Evolutionary conservation across 352 stramenopile species (phyloP).

Genomic region (Phytophthora crassamura): DNA sequence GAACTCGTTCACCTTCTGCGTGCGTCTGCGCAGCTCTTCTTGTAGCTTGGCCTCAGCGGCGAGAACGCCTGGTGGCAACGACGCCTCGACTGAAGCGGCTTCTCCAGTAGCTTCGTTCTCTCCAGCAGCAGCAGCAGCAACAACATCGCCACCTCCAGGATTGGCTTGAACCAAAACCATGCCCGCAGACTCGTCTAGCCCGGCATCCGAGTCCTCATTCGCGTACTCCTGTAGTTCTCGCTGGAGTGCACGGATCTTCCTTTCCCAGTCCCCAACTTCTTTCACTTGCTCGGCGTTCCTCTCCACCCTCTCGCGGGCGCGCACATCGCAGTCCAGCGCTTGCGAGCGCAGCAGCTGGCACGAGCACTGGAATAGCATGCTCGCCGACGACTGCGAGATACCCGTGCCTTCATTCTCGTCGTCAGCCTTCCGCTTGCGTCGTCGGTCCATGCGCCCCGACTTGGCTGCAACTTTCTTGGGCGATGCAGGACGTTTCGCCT

Average conservation of each 20-base stretch:
- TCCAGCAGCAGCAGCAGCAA: neutral
- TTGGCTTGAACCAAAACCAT: constrained; percentile 11
- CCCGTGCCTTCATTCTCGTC: neutral
- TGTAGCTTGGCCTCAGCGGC: constrained; percentile 38
- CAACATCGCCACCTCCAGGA: neutral
- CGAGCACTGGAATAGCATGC: constrained; percentile 54
- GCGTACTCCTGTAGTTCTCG: constrained; percentile 36
- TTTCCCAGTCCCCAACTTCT: constrained; percentile 51
- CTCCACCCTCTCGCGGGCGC: constrained; percentile 50
- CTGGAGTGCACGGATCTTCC: constrained; percentile 39
- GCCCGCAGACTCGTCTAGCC: neutral
- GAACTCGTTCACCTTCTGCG: constrained; percentile 38
- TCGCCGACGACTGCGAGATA: constrained; percentile 36
- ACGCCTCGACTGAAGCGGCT: constrained; percentile 14
- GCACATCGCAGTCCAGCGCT: constrained; percentile 55
- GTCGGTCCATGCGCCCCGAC: constrained; percentile 8
- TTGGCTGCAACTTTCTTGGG: constrained; percentile 24
- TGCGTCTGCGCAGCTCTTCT: constrained; percentile 37
- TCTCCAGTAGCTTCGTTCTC: constrained; percentile 4
- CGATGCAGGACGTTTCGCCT: neutral
- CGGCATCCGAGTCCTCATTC: constrained; percentile 11
- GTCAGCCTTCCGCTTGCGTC: constrained; percentile 30
- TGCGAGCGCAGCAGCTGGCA: constrained; percentile 45
- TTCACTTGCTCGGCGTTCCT: constrained; percentile 35
- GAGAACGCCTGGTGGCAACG: constrained; percentile 32